Evolutionary conservation across 805 yeast species (phyloP).

Genomic region (Maudiozyma serrabonitensis): DNA sequence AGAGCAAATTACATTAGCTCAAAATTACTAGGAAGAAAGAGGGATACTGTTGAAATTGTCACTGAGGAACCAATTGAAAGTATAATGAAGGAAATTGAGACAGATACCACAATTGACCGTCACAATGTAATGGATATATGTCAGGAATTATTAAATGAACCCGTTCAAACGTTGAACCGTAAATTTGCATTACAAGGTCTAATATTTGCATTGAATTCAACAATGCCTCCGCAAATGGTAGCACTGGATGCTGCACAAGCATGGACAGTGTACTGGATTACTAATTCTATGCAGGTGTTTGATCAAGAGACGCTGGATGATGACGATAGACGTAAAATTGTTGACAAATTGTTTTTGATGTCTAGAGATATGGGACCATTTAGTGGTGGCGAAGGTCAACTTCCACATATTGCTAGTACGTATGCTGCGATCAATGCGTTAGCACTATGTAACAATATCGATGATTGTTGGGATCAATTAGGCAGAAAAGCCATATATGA

Average conservation of each 20-base stretch:
- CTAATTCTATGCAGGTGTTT: constrained; percentile 42
- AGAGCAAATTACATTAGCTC: constrained; percentile 10
- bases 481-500: constrained; percentile 39
- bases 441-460: constrained; percentile 39
- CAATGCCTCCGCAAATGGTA: constrained; percentile 42
- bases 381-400: constrained; percentile 77
- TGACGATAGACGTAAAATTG: constrained; percentile 24
- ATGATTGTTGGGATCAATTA: constrained; percentile 33
- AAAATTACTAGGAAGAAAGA: constrained; percentile 17
- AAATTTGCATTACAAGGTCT: constrained; percentile 38
- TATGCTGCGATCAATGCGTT: constrained; percentile 69
- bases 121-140: constrained; percentile 18
- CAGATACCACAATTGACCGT: constrained; percentile 24
- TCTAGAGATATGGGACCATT: constrained; percentile 49
- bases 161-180: constrained; percentile 11
- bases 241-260: constrained; percentile 82
- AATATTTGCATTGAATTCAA: constrained; percentile 30
- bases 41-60: constrained; percentile 10
- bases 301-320: constrained; percentile 20
- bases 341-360: constrained; percentile 24
- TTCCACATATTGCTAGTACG: constrained; percentile 76
- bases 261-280: constrained; percentile 83
- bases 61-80: constrained; percentile 8
- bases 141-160: constrained; percentile 6
- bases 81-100: constrained; percentile 19